phyloP scores from a whole-genome alignment of 805 yeast genomes.

The Kurtzmaniella fragi region DNA sequence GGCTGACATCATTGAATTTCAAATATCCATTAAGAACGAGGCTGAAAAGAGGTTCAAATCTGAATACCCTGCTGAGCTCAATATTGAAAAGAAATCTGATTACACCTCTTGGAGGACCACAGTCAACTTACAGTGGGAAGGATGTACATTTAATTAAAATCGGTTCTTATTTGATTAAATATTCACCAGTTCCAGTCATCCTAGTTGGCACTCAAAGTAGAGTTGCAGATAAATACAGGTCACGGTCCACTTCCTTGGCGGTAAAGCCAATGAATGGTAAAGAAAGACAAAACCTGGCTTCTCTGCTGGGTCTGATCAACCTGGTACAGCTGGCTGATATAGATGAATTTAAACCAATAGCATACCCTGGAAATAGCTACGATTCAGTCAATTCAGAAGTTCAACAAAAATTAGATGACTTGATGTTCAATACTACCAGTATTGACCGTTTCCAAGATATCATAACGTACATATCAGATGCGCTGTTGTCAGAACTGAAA shows the following conservation, averaged over 20 bases:
- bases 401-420: too few relatives aligned
- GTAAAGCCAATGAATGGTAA: too few relatives aligned
- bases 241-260: too few relatives aligned
- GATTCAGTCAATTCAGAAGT: too few relatives aligned
- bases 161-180: constrained; percentile 33
- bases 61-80: constrained; percentile 3
- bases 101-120: too few relatives aligned
- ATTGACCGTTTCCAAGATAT: constrained; percentile 15
- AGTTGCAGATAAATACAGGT: constrained; percentile 3
- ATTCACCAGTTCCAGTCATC: constrained; percentile 35
- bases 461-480: constrained; percentile 20
- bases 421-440: too few relatives aligned
- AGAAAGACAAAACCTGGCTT: neutral
- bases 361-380: too few relatives aligned
- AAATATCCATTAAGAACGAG: constrained; percentile 32
- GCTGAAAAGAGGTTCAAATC: neutral
- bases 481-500: constrained; percentile 22
- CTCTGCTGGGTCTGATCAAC: neutral
- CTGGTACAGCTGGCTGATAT: too few relatives aligned
- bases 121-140: neutral
- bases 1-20: constrained; percentile 36
- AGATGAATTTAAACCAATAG: too few relatives aligned
- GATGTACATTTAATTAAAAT: constrained; percentile 30
- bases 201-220: constrained; percentile 23
- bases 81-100: too few relatives aligned